Evolutionary conservation across 1,284 basidiomycete genomes (phyloP).

Genomic region (Agaricales sp.): DNA sequence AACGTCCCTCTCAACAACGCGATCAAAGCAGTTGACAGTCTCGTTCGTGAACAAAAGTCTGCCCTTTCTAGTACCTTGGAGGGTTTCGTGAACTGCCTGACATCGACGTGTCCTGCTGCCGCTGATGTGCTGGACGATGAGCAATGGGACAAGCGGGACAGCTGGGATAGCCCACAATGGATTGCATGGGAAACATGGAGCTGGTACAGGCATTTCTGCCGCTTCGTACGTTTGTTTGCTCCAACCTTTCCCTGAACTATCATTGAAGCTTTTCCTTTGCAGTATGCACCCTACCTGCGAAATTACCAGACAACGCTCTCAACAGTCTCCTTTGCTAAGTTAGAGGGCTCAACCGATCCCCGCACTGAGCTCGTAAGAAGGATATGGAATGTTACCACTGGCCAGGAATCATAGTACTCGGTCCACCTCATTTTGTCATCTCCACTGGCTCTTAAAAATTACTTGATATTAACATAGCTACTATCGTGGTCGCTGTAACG

Average conservation of each 20-base stretch:
- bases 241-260: constrained; percentile 4
- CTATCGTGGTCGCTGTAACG: background rate
- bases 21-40: constrained; percentile 58
- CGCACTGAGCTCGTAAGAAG: constrained; percentile 47
- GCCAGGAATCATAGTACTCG: constrained; percentile 27
- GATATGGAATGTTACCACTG: constrained; percentile 61
- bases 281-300: constrained; percentile 71
- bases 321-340: constrained; percentile 51
- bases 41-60: constrained; percentile 64
- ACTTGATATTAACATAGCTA: too few species aligned
- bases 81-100: constrained; percentile 59
- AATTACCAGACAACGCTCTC: constrained; percentile 58
- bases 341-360: constrained; percentile 46
- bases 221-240: constrained; percentile 41
- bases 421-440: too few species aligned
- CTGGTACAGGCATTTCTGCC: constrained; percentile 80
- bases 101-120: constrained; percentile 25
- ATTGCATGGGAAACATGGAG: constrained; percentile 76
- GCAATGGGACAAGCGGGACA: constrained; percentile 59
- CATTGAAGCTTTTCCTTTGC: constrained; percentile 1
- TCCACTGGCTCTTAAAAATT: too few species aligned
- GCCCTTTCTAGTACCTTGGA: constrained; percentile 59
- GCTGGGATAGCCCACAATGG: constrained; percentile 67
- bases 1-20: constrained; percentile 60
- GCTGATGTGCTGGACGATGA: constrained; percentile 47